Evolutionary conservation across 2,329 filamentous ascomycete species (phyloP).

Genomic region (Diaporthe humulicola): DNA sequence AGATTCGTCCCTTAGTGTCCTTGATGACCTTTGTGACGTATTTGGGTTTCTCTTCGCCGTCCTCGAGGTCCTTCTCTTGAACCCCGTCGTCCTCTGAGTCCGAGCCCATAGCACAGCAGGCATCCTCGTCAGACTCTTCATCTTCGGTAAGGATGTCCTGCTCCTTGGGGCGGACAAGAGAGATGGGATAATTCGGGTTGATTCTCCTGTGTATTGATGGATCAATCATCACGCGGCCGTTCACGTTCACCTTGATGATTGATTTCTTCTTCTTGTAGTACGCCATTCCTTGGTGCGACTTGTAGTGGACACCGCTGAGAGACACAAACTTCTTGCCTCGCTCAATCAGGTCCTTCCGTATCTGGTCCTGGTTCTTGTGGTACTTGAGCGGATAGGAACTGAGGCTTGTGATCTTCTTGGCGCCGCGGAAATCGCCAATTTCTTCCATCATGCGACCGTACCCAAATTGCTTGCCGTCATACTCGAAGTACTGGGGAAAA

Average conservation of each 20-base stretch:
- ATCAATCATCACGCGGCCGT: conserved; percentile 90
- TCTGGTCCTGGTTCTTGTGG: conserved; percentile 76
- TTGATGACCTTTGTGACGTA: conserved; percentile 67
- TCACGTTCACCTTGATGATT: conserved; percentile 82
- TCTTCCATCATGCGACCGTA: conserved; percentile 78
- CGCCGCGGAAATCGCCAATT: conserved; percentile 82
- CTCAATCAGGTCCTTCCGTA: conserved; percentile 78
- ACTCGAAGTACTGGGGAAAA: conserved; percentile 77
- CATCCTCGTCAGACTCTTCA: conserved; percentile 58
- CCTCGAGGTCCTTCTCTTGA: conserved; percentile 56
- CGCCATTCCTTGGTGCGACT: conserved; percentile 84
- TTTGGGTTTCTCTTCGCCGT: conserved; percentile 55
- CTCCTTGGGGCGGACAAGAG: conserved; percentile 79
- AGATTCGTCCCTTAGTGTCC: conserved; percentile 55
- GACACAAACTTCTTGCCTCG: conserved; percentile 87
- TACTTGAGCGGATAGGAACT: conserved; percentile 83
- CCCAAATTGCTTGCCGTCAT: conserved; percentile 88
- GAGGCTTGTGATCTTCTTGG: conserved; percentile 84
- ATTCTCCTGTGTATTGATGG: conserved; percentile 84
- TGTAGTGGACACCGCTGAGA: conserved; percentile 87
- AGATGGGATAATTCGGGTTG: conserved; percentile 87
- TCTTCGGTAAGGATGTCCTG: conserved; percentile 69
- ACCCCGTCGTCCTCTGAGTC: conserved; percentile 53
- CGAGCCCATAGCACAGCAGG: conserved; percentile 54
- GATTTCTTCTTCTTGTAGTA: conserved; percentile 86